Evolutionary conservation across 73 alveolate species (phyloP).

Genomic region (Tetrahymena thermophila): DNA sequence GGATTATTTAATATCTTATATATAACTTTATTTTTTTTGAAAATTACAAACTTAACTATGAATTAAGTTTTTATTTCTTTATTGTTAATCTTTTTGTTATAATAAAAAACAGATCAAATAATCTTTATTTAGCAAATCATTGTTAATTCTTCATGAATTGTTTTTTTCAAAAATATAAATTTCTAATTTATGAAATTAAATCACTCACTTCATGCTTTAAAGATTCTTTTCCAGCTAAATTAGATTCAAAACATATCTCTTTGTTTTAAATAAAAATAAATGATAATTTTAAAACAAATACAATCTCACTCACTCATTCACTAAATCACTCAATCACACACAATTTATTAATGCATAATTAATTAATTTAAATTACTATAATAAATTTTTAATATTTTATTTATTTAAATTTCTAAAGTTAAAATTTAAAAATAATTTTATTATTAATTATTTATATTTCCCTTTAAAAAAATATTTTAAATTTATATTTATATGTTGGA

Average conservation of each 20-base stretch:
- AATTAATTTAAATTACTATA: no score
- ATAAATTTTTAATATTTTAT: no score
- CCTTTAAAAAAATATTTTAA: no score
- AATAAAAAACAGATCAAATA: not conserved
- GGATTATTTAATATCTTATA: not conserved
- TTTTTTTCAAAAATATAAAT: not conserved
- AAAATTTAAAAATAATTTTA: no score
- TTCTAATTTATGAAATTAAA: not conserved
- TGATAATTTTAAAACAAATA: not conserved
- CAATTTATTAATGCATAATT: not conserved
- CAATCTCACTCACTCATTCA: not conserved
- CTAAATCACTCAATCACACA: not conserved
- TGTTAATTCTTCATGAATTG: not conserved
- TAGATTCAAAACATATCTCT: not conserved
- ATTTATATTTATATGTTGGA: no score
- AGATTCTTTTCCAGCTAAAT: not conserved
- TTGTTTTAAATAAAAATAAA: not conserved
- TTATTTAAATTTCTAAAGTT: no score
- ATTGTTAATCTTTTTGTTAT: not conserved
- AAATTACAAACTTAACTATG: not conserved
- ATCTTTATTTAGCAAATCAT: not conserved
- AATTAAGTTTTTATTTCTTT: not conserved
- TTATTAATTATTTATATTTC: no score
- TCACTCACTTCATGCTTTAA: not conserved
- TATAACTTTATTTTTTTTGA: not conserved